Conservation (phyloP, 2,329 filamentous ascomycete species). For the Emergomyces orientalis region DNA sequence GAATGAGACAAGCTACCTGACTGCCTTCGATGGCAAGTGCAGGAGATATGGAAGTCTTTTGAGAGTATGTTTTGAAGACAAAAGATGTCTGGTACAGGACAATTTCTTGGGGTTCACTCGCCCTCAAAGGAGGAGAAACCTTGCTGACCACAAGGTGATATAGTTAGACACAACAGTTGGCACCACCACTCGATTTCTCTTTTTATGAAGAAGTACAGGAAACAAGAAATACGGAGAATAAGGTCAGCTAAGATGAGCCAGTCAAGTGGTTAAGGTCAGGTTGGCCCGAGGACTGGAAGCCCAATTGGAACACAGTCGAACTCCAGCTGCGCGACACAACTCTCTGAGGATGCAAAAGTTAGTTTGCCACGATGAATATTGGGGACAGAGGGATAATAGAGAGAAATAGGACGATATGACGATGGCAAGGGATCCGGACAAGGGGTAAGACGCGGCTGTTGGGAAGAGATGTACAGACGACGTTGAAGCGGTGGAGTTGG, state of each 20-base stretch:
- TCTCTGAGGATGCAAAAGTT: not conserved
- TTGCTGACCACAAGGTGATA: not conserved
- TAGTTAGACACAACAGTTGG: conserved; percentile 8
- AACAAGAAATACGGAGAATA: conserved; percentile 6
- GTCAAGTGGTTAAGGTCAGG: not conserved
- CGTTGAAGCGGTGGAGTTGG: not conserved
- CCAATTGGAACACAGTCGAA: conserved; percentile 1
- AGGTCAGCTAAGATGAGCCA: not conserved
- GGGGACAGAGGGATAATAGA: not conserved
- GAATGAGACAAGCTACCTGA: conserved; percentile 16
- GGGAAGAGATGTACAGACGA: not conserved
- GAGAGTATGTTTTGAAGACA: conserved; percentile 10
- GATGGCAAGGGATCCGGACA: not conserved
- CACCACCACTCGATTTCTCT: conserved; percentile 1
- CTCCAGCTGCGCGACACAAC: conserved; percentile 4
- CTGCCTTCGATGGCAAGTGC: conserved; percentile 23
- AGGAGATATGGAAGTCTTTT: conserved; percentile 14
- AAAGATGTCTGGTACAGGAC: conserved; percentile 12
- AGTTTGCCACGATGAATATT: not conserved
- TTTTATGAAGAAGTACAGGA: conserved; percentile 2
- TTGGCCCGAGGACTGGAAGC: not conserved
- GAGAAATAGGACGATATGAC: not conserved
- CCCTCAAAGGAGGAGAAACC: not conserved
- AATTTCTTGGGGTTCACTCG: conserved; percentile 1
- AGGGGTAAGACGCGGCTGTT: not conserved